Conservation (phyloP, 441 rosid genomes). For the Kokia cookei region DNA sequence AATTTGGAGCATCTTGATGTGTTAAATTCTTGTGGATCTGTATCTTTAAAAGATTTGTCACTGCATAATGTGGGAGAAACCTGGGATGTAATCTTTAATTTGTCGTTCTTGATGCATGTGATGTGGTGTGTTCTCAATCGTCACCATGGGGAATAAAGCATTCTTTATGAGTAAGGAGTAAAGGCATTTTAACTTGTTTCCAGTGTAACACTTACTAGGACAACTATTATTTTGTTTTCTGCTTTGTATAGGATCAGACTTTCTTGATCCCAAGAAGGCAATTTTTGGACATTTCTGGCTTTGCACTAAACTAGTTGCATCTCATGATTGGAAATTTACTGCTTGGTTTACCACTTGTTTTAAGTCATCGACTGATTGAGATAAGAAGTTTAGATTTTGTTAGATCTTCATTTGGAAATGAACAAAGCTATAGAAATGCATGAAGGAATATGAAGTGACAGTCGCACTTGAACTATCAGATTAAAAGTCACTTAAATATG, state of each 20-base stretch:
- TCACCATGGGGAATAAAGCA: not conserved
- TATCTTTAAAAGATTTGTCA: not conserved
- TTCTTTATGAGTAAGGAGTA: not conserved
- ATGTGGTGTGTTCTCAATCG: not conserved
- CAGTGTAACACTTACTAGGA: not conserved
- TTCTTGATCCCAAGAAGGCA: not conserved
- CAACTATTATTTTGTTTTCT: not conserved
- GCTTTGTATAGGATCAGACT: slow-evolving; percentile 1
- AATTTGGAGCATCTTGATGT: not conserved
- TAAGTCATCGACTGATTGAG: not conserved
- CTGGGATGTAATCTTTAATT: not conserved
- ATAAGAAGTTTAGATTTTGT: not conserved
- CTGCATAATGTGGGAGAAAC: not conserved
- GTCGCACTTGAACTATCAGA: not conserved
- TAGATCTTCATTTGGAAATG: not conserved
- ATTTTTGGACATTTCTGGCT: not conserved
- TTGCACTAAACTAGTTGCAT: not conserved
- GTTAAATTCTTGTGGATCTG: slow-evolving; percentile 2
- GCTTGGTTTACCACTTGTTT: not conserved
- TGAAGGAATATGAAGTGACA: not conserved
- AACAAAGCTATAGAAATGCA: not conserved
- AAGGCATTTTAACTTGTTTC: not conserved
- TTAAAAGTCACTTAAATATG: not conserved
- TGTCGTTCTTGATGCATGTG: not conserved
- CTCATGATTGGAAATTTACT: not conserved